phyloP scores from a whole-genome alignment of 805 yeast species.

The Yamadazyma paraphyllophila region DNA sequence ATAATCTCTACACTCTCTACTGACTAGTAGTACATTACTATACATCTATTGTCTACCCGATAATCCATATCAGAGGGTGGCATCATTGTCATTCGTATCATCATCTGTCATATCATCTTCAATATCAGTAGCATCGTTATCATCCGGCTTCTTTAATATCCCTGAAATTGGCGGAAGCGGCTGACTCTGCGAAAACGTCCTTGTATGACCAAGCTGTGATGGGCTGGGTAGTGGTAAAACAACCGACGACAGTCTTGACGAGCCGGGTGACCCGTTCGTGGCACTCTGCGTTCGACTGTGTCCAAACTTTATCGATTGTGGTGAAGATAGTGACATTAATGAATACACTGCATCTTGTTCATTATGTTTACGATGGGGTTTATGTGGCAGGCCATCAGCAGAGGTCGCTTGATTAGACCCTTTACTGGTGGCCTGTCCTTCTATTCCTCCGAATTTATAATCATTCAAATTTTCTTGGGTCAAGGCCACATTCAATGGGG shows the following conservation, averaged over 20 bases:
- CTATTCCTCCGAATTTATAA: constrained; percentile 2
- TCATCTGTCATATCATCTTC: constrained; percentile 31
- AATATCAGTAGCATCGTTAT: constrained; percentile 36
- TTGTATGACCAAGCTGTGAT: constrained; percentile 3
- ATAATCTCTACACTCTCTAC: too few species aligned
- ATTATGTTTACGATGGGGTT: constrained; percentile 17
- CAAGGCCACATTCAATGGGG: constrained; percentile 30
- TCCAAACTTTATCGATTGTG: constrained; percentile 32
- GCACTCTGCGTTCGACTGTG: constrained; percentile 31
- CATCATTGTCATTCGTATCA: constrained; percentile 11
- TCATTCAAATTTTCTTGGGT: background rate
- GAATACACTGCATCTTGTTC: constrained; percentile 59
- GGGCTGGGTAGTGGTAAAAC: constrained; percentile 14
- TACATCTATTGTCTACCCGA: background rate
- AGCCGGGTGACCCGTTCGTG: constrained; percentile 14
- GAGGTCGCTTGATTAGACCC: background rate
- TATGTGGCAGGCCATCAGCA: background rate
- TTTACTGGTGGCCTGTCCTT: constrained; percentile 2
- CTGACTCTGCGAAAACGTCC: constrained; percentile 6
- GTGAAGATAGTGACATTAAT: constrained; percentile 55
- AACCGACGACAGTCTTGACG: constrained; percentile 25
- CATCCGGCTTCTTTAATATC: constrained; percentile 18
- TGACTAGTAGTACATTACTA: background rate
- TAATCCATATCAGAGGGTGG: background rate
- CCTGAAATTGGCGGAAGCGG: constrained; percentile 32